Base-by-base conservation (phyloP, 768 basidiomycete species). In the Aureoboletus auriporus region DNA sequence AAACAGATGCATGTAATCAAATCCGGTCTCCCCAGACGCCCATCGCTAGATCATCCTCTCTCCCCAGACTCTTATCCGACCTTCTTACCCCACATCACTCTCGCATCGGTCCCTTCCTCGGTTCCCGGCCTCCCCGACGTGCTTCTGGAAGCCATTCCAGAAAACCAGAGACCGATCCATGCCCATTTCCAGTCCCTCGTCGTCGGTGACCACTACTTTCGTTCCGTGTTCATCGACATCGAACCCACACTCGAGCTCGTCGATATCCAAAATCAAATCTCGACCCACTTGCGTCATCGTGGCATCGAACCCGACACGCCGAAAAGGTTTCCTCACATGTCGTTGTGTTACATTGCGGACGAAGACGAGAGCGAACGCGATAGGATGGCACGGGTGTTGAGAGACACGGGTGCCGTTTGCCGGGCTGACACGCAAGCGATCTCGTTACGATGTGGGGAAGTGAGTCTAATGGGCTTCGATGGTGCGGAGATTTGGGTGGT, bases 81-180 rank as follows among this genome's bases (percentile, higher is more conserved):
- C 20, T 82, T 89, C 63, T 60, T 75, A 33, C 85, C 86, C 6
- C 88, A 91, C 64, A 75, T 89, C 58, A 90, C 89, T 1, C 78
- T 91, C 38, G 56, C 77, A 64, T 49, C 74, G 64, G 38, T 71
- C 68, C 53, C 78, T 66, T 44, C 39, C 34, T 43, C 44, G 1
- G 47, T 45, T 29, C 29, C 54, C 4, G 33, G 37, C 13, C 39
- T 39, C 34, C 20, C 29, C 0, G 38, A 49, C 7, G 51, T 63
- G 12, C 68, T 82, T 27, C 65, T 73, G 4, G 57, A 67, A 1
- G 67, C 76, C 6, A 53, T 83, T 14, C 71, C 76, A 8, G 10
- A 52, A 7, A 51, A 52, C 11, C 67, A 72, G 23, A 52, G 49
- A 5, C 56, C 67, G 8, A 52, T 86, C 30, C 57, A 59, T 13